These are phyloP conservation scores for Setaria viridis DNA, from an alignment of 202 grass and related monocot genomes.

Conservation along the genomic window DNA sequence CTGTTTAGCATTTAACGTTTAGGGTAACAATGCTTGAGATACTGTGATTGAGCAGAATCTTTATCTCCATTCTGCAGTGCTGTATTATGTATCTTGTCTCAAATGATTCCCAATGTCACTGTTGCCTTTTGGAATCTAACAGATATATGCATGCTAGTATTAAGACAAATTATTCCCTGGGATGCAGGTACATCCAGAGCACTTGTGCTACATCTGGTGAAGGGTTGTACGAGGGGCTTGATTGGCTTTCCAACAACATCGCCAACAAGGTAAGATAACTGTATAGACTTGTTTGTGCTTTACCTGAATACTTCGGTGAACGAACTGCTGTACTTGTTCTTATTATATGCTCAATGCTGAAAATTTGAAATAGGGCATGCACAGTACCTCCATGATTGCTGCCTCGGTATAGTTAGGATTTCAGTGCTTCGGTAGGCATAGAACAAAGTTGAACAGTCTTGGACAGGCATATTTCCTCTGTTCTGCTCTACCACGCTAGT, in stretches of 20 bases:
- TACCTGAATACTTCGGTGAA: neutral
- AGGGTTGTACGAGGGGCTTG: constrained; percentile 93
- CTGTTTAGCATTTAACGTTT: too few relatives aligned
- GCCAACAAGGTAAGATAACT: constrained; percentile 69
- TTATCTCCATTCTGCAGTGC: constrained; percentile 10
- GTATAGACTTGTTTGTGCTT: neutral
- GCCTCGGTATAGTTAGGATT: neutral
- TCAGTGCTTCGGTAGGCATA: neutral
- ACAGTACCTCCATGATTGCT: neutral
- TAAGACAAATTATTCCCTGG: constrained; percentile 20
- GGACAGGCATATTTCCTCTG: neutral
- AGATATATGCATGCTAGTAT: neutral
- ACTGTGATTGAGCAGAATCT: neutral
- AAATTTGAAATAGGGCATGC: neutral
- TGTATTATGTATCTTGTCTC: neutral
- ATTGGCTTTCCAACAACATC: constrained; percentile 98
- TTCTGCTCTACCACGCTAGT: neutral
- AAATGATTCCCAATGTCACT: neutral
- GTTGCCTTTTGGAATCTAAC: neutral
- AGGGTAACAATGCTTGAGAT: neutral
- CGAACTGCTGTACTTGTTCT: neutral
- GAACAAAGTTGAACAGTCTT: constrained; percentile 14
- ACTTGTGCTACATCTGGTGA: constrained; percentile 94
- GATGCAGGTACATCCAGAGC: constrained; percentile 92
- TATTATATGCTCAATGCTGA: neutral